These are phyloP conservation scores for Trametopsis cervina DNA, from an alignment of 768 basidiomycete species.

Conservation along the genomic window DNA sequence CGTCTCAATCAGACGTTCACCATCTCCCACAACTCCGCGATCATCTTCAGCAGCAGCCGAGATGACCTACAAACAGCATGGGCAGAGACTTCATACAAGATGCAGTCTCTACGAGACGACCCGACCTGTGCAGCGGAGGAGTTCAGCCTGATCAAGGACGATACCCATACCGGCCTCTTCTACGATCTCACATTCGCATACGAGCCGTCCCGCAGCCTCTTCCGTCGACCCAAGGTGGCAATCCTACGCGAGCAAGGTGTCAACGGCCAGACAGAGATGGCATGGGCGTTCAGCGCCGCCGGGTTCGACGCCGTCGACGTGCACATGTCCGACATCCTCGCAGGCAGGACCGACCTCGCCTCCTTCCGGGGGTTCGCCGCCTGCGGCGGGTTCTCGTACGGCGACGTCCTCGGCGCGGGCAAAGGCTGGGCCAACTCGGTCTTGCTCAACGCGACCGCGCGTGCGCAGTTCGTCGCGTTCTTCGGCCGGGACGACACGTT, in stretches of 20 bases:
- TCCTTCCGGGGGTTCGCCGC: slow-evolving; percentile 87
- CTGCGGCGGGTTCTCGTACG: slow-evolving; percentile 98
- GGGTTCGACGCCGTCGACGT: slow-evolving; percentile 96
- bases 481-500: slow-evolving; percentile 81
- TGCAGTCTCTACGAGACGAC: slow-evolving; percentile 88
- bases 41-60: slow-evolving; percentile 62
- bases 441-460: slow-evolving; percentile 68
- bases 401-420: slow-evolving; percentile 95
- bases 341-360: slow-evolving; percentile 51
- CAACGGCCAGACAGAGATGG: slow-evolving; percentile 98
- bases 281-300: slow-evolving; percentile 90
- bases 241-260: slow-evolving; percentile 98
- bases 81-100: slow-evolving; percentile 91
- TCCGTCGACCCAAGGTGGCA: slow-evolving; percentile 77
- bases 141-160: slow-evolving; percentile 64
- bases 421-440: slow-evolving; percentile 99
- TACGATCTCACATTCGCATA: slow-evolving; percentile 64
- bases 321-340: slow-evolving; percentile 96
- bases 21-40: slow-evolving; percentile 41
- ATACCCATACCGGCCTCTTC: slow-evolving; percentile 53
- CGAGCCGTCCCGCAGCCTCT: slow-evolving; percentile 28
- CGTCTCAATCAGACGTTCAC: slow-evolving; percentile 54
- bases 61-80: slow-evolving; percentile 73
- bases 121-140: slow-evolving; percentile 74
- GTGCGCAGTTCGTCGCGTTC: slow-evolving; percentile 75